These are phyloP conservation scores for Acanthochlamys bracteata DNA, from an alignment of 106 monocot genomes.

Conservation along the genomic window DNA sequence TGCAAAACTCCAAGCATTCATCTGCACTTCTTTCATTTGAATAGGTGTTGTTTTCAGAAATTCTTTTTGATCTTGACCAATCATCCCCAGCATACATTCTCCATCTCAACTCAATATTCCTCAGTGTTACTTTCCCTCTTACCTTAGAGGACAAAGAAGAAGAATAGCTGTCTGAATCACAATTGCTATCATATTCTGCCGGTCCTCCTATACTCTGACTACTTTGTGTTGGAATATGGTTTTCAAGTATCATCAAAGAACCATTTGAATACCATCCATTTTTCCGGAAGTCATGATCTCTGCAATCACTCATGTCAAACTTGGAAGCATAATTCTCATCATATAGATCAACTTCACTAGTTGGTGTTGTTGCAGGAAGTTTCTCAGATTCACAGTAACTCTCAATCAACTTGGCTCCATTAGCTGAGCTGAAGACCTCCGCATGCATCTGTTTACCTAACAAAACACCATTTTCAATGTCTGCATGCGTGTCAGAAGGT, in stretches of 20 bases:
- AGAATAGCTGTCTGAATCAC: slow-evolving; percentile 10
- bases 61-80: slow-evolving; percentile 42
- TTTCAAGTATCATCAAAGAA: slow-evolving; percentile 47
- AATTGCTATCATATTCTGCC: slow-evolving; percentile 10
- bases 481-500: slow-evolving; percentile 5
- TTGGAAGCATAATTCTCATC: slow-evolving; percentile 9
- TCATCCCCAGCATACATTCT: slow-evolving; percentile 68
- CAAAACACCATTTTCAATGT: slow-evolving; percentile 10
- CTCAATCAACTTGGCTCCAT: slow-evolving; percentile 54
- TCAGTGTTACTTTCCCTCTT: slow-evolving; percentile 56
- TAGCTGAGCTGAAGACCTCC: slow-evolving; percentile 8
- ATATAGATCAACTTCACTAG: slow-evolving; percentile 4
- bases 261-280: slow-evolving; percentile 62
- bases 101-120: slow-evolving; percentile 72
- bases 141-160: slow-evolving; percentile 28
- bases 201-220: slow-evolving; percentile 11
- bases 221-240: slow-evolving; percentile 48
- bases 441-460: not conserved
- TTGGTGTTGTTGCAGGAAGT: slow-evolving; percentile 20
- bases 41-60: not conserved
- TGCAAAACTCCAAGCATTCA: slow-evolving; percentile 46
- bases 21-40: slow-evolving; percentile 50
- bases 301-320: slow-evolving; percentile 10
- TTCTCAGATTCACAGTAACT: slow-evolving; percentile 41
- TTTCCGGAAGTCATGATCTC: slow-evolving; percentile 27